A percentile compares a stretch with the other conserved stretches of the same genome.
Conservation (phyloP, 108 stramenopile genomes). For the Pseudonitzschia multistriata region DNA sequence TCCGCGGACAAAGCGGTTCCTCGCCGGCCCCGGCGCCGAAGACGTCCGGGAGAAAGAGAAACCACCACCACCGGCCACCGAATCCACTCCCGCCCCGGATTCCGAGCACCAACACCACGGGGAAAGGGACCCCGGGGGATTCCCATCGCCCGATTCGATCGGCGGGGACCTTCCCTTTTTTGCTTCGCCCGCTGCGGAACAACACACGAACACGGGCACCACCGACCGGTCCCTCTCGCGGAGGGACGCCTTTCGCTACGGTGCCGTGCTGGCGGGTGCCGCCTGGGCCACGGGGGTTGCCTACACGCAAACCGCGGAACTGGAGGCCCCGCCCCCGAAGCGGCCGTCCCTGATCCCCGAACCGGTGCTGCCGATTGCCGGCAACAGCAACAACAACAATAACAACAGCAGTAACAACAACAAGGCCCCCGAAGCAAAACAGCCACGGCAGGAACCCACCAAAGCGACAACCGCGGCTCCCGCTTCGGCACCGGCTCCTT, state of each 20-base stretch:
- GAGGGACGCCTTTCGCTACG: conserved; percentile 7
- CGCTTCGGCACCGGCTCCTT: no score
- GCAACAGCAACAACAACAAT: neutral
- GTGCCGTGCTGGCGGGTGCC: neutral
- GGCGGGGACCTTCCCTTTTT: no score
- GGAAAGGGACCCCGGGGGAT: no score
- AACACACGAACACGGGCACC: no score
- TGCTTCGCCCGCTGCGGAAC: neutral
- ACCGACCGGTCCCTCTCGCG: neutral
- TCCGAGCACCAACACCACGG: no score
- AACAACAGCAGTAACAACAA: neutral
- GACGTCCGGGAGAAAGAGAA: no score
- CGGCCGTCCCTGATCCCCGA: neutral
- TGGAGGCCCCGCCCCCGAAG: neutral
- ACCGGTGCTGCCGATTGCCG: neutral
- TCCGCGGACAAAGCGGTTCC: no score
- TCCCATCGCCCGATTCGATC: no score
- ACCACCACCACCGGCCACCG: neutral
- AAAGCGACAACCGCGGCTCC: neutral
- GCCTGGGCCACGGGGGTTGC: neutral
- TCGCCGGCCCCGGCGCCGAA: no score
- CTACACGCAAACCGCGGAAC: neutral
- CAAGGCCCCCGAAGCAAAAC: neutral
- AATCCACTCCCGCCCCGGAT: no score
- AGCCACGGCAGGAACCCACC: neutral